These are phyloP conservation scores for Penicillium griseofulvum DNA, from an alignment of 2,329 filamentous ascomycete species.

Conservation along the genomic window DNA sequence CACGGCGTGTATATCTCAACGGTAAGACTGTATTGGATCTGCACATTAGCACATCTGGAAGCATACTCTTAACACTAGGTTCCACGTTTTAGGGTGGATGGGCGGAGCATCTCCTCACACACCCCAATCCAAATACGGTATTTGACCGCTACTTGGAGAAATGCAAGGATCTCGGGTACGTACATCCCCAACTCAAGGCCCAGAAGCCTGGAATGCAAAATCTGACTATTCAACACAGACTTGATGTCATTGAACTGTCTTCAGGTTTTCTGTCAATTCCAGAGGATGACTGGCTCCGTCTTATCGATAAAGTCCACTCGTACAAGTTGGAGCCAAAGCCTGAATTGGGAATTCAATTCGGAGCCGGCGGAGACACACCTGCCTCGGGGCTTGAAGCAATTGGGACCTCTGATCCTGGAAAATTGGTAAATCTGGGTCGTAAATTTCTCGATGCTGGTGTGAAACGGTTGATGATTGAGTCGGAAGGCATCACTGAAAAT, in stretches of 20 bases:
- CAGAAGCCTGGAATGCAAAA: neutral
- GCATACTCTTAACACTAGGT: neutral
- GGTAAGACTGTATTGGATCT: conserved; percentile 24
- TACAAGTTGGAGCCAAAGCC: conserved; percentile 54
- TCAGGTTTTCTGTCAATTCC: conserved; percentile 56
- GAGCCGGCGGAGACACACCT: conserved; percentile 54
- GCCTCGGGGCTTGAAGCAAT: conserved; percentile 48
- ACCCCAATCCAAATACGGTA: conserved; percentile 44
- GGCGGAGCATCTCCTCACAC: conserved; percentile 54
- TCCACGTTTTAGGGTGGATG: conserved; percentile 47
- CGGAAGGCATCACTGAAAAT: conserved; percentile 60
- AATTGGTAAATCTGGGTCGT: conserved; percentile 50
- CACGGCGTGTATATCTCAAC: conserved; percentile 55
- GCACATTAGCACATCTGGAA: neutral
- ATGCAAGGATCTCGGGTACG: conserved; percentile 52
- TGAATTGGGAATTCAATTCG: conserved; percentile 58
- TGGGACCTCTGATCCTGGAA: conserved; percentile 51
- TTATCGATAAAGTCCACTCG: conserved; percentile 49
- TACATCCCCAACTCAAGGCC: neutral
- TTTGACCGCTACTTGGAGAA: conserved; percentile 54
- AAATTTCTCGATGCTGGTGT: conserved; percentile 53
- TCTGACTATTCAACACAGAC: conserved; percentile 30
- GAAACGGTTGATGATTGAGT: conserved; percentile 58
- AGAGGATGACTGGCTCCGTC: conserved; percentile 52
- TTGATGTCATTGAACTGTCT: conserved; percentile 56